Percentiles rank a stretch among this genome's conserved stretches.
phyloP scores from a whole-genome alignment of 352 stramenopile species.

The Phytophthora crassamura region DNA sequence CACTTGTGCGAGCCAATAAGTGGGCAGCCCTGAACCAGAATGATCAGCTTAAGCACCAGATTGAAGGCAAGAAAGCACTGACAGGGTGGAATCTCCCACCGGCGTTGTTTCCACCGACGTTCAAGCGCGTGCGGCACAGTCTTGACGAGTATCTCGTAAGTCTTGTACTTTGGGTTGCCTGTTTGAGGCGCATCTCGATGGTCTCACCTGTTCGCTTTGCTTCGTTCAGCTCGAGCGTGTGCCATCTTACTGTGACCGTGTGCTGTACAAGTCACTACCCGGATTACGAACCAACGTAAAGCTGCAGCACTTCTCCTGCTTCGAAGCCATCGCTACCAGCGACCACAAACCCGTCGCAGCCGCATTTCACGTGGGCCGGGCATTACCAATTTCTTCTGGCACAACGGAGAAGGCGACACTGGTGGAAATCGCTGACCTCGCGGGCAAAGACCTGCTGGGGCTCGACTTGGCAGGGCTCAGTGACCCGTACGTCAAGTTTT shows the following conservation, averaged over 20 bases:
- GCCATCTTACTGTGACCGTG: conserved; percentile 86
- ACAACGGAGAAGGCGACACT: conserved; percentile 44
- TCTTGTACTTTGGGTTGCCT: not conserved
- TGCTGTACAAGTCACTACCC: conserved; percentile 84
- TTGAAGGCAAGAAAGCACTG: conserved; percentile 65
- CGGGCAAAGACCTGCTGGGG: conserved; percentile 61
- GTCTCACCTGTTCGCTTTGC: not conserved
- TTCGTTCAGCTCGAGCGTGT: conserved; percentile 64
- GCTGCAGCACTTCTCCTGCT: conserved; percentile 61
- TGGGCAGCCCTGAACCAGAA: conserved; percentile 70
- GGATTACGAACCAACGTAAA: conserved; percentile 60
- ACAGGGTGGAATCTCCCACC: conserved; percentile 66
- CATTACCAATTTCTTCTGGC: conserved; percentile 34
- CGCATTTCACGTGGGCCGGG: conserved; percentile 57
- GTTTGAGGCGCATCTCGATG: not conserved
- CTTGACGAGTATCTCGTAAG: conserved; percentile 40
- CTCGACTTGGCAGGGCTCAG: conserved; percentile 84
- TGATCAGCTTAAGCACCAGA: conserved; percentile 80
- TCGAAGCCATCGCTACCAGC: conserved; percentile 74
- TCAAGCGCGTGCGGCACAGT: conserved; percentile 79
- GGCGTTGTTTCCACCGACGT: conserved; percentile 80
- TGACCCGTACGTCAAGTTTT: conserved; percentile 88
- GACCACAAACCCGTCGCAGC: conserved; percentile 87
- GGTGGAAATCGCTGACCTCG: conserved; percentile 68
- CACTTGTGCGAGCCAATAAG: conserved; percentile 65